These are phyloP conservation scores for Coniochaeta sp. DNA, from an alignment of 2,329 filamentous ascomycete species.

Conservation along the genomic window DNA sequence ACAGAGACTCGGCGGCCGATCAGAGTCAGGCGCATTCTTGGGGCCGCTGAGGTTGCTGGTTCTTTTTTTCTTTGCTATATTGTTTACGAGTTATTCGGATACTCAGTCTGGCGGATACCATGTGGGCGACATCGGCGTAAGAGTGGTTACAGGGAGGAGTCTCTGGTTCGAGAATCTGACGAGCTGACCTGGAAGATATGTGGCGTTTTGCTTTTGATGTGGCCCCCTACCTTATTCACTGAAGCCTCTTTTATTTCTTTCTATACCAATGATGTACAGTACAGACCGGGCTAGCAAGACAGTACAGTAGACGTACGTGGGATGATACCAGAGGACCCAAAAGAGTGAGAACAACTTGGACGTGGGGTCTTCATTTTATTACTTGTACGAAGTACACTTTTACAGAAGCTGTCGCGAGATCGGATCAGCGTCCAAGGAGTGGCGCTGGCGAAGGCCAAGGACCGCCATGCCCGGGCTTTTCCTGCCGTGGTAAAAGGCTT, in stretches of 20 bases:
- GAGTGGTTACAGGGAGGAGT: neutral
- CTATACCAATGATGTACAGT: too few species aligned
- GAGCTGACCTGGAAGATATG: neutral
- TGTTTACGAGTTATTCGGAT: too few species aligned
- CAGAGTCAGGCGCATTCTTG: neutral
- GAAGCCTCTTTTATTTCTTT: too few species aligned
- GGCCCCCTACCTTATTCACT: too few species aligned
- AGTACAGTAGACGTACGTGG: too few species aligned
- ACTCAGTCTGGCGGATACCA: neutral
- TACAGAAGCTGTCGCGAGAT: neutral
- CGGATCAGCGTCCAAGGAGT: neutral
- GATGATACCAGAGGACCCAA: too few species aligned
- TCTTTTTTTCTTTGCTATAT: neutral
- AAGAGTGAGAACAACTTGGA: too few species aligned
- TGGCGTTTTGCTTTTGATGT: too few species aligned
- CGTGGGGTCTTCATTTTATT: neutral
- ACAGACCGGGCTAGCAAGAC: too few species aligned
- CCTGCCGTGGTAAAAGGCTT: too few species aligned
- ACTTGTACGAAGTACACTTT: neutral
- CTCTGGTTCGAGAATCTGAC: neutral
- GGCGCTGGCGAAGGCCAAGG: neutral
- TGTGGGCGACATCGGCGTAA: neutral
- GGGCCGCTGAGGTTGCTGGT: neutral
- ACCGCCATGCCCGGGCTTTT: too few species aligned
- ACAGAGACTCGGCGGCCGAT: constrained; percentile 9